Base-by-base conservation (phyloP, 176 grass and related monocot species). In the Metroxylon sagu region DNA sequence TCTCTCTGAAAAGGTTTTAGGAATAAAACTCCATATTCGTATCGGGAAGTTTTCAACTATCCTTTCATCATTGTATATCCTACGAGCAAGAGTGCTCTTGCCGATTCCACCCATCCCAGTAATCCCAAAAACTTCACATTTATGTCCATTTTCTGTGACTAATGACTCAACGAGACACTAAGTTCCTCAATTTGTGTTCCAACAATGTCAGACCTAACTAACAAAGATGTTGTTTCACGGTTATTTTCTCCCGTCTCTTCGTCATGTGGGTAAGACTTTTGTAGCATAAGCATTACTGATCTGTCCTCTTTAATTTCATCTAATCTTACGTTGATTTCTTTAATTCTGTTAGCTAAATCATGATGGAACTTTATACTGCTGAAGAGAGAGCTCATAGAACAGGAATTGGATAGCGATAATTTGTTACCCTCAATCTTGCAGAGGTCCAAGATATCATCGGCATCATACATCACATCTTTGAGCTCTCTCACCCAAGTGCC, bases 81-180 rank as follows among this genome's bases (percentile, higher is more conserved):
- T 82, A 64, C 69, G 73, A 43, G 82, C 85, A 78, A 95, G 76
- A 0, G 73, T 86, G 0, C 82, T 89, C 83, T 95, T 95, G 43
- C 85, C 90, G 5, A 95, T 84, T 27, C 82, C 90, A 51, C 69
- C n/a, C n/a, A n/a, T n/a, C n/a, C n/a, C n/a, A n/a, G n/a, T n/a
- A n/a, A n/a, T n/a, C n/a, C n/a, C n/a, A n/a, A n/a, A n/a, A n/a
- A n/a, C n/a, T n/a, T n/a, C n/a, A n/a, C n/a, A n/a, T n/a, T n/a
- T n/a, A n/a, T n/a, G n/a, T n/a, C n/a, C n/a, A n/a, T n/a, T n/a
- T n/a, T n/a, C n/a, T n/a, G n/a, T n/a, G n/a, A n/a, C 76, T 71
- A 95, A 74, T 53, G 70, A 78, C 16, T 81, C 65, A 66, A 95
- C 82, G 55, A 95, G 79, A 7, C 54, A 53, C 19, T 50, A 57